These are phyloP conservation scores for Fusarium ambrosium DNA, from an alignment of 2,329 filamentous ascomycete genomes.

Conservation along the genomic window DNA sequence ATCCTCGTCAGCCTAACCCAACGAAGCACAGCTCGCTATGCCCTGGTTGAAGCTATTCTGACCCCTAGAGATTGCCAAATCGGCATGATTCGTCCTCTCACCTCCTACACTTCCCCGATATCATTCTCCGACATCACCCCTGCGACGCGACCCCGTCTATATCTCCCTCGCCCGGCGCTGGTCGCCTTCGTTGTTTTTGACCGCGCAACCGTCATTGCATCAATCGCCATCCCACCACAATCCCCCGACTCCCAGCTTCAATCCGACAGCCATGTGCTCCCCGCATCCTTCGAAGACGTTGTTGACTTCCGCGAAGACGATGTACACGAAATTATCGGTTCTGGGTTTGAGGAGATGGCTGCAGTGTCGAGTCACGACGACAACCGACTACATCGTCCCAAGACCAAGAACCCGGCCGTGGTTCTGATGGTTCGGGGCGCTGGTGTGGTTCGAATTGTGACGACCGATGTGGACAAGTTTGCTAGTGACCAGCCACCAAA, in stretches of 20 bases:
- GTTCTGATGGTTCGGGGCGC: constrained; percentile 73
- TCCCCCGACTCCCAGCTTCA: constrained; percentile 83
- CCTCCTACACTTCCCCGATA: constrained; percentile 70
- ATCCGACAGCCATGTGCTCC: constrained; percentile 72
- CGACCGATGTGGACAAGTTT: constrained; percentile 71
- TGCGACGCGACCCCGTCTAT: constrained; percentile 71
- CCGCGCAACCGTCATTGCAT: constrained; percentile 81
- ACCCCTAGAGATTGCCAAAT: constrained; percentile 67
- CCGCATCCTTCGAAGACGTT: constrained; percentile 85
- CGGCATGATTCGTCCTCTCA: constrained; percentile 76
- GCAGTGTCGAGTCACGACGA: constrained; percentile 57
- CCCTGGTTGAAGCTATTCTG: constrained; percentile 79
- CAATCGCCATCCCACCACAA: constrained; percentile 75
- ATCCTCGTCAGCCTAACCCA: constrained; percentile 71
- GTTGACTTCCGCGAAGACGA: constrained; percentile 81
- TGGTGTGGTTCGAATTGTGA: constrained; percentile 71
- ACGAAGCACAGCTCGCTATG: constrained; percentile 72
- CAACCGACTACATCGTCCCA: constrained; percentile 63
- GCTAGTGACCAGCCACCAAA: constrained; percentile 68
- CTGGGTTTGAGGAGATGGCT: constrained; percentile 72
- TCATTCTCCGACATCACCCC: constrained; percentile 54
- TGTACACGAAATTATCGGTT: constrained; percentile 73
- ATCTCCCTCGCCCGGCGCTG: constrained; percentile 82
- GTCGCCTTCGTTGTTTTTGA: constrained; percentile 88
- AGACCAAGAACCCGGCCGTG: constrained; percentile 72